A percentile compares a stretch with the other conserved stretches of the same genome.
Evolutionary conservation across 495 filamentous ascomycete genomes (phyloP).

Genomic region (Penicillium taxi): DNA sequence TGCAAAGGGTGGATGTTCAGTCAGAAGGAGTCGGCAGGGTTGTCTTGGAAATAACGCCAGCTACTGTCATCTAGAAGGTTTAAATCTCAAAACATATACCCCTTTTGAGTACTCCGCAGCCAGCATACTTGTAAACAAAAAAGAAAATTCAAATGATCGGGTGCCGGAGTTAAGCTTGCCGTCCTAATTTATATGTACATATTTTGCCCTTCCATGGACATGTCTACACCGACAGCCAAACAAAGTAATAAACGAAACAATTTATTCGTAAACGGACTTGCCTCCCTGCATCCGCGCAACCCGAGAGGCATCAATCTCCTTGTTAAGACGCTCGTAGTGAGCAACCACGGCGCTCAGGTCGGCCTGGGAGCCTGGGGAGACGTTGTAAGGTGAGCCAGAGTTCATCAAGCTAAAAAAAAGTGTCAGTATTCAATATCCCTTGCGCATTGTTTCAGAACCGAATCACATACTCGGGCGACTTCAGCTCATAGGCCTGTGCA

Average conservation of each 20-base stretch:
- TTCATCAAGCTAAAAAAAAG: conserved; percentile 36
- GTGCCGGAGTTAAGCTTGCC: conserved; percentile 20
- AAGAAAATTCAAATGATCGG: conserved; percentile 23
- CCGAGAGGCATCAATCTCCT: conserved; percentile 43
- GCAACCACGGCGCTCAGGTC: conserved; percentile 54
- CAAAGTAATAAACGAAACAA: conserved; percentile 12
- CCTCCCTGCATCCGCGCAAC: conserved; percentile 38
- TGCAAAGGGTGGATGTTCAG: conserved; percentile 53
- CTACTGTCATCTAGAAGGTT: conserved; percentile 4
- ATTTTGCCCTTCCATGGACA: conserved; percentile 21
- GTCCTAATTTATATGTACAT: conserved; percentile 39
- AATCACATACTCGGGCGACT: conserved; percentile 59
- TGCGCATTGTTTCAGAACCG: background rate
- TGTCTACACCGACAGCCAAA: conserved; percentile 21
- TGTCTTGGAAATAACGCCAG: conserved; percentile 33
- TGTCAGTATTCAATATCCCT: background rate
- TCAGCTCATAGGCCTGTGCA: conserved; percentile 44
- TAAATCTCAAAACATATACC: no score
- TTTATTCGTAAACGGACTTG: conserved; percentile 39
- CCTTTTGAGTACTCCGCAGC: no score
- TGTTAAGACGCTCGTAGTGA: conserved; percentile 53
- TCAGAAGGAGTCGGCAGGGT: conserved; percentile 43
- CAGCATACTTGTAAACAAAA: no score
- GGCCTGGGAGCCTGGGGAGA: conserved; percentile 50
- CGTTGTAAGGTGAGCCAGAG: conserved; percentile 52